Evolutionary conservation across 1,284 basidiomycete species (phyloP).

Genomic region (Tilletiopsis washingtonensis): DNA sequence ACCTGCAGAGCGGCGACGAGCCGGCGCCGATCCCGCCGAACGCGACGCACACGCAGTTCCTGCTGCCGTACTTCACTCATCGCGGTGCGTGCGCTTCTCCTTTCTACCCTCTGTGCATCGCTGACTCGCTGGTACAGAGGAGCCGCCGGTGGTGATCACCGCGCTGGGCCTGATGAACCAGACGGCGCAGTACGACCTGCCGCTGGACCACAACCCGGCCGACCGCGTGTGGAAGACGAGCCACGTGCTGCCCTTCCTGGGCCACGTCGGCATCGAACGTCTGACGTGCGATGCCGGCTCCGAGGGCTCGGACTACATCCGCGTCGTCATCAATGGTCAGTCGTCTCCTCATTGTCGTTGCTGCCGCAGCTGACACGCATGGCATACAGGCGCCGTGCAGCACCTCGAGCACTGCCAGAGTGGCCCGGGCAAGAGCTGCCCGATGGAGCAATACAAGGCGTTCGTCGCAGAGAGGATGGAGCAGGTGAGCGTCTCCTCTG

Average conservation of each 20-base stretch:
- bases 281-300: slow-evolving; percentile 32
- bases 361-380: no score
- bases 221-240: slow-evolving; percentile 35
- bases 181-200: slow-evolving; percentile 28
- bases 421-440: slow-evolving; percentile 47
- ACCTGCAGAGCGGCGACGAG: not conserved
- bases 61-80: slow-evolving; percentile 12
- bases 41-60: slow-evolving; percentile 37
- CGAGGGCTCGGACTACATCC: slow-evolving; percentile 27
- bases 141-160: slow-evolving; percentile 49
- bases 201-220: slow-evolving; percentile 38
- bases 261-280: slow-evolving; percentile 50
- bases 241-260: slow-evolving; percentile 50
- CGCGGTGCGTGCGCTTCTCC: no score
- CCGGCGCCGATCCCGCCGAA: slow-evolving; percentile 15
- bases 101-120: no score
- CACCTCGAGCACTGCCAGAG: slow-evolving; percentile 47
- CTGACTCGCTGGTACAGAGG: no score
- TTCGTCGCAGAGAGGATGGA: slow-evolving; percentile 45
- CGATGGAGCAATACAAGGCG: slow-evolving; percentile 41
- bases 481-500: no score
- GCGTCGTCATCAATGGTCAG: slow-evolving; percentile 51
- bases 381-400: slow-evolving; percentile 48
- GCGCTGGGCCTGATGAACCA: slow-evolving; percentile 51
- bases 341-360: no score